Percentiles rank a stretch among this genome's conserved stretches.
These are phyloP conservation scores for Solanum arcanum DNA, from an alignment of 257 asterid species.

Conservation along the genomic window DNA sequence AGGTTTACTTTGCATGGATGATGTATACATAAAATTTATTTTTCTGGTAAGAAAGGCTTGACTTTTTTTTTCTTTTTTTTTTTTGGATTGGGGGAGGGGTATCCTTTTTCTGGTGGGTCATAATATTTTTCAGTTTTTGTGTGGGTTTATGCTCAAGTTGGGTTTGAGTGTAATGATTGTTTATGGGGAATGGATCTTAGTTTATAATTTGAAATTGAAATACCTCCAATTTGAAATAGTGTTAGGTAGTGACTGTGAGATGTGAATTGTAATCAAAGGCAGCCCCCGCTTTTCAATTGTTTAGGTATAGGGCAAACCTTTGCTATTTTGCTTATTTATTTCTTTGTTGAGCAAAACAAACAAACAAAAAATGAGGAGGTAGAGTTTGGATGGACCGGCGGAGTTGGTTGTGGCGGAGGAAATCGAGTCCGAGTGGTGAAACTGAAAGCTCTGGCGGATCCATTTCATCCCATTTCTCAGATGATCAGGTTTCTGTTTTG, in stretches of 20 bases:
- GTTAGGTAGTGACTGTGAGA: conserved; percentile 2
- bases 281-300: not conserved
- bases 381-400: conserved; percentile 56
- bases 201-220: not conserved
- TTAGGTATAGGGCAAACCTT: not conserved
- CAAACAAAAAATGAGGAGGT: not conserved
- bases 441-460: conserved; percentile 80
- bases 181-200: not conserved
- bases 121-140: not conserved
- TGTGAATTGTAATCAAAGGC: not conserved
- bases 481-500: conserved; percentile 60
- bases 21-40: not conserved
- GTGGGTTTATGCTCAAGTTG: not conserved
- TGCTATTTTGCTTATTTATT: not conserved
- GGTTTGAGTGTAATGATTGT: not conserved
- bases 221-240: not conserved
- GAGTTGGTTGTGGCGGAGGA: conserved; percentile 93
- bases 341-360: not conserved
- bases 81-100: not conserved
- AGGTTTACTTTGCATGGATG: not conserved
- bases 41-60: not conserved
- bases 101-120: not conserved
- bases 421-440: conserved; percentile 70
- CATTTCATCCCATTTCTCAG: conserved; percentile 67
- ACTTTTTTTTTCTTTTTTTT: not conserved